Conservation (phyloP, 179 eudicot species). For the Heliamphora pulchella region DNA sequence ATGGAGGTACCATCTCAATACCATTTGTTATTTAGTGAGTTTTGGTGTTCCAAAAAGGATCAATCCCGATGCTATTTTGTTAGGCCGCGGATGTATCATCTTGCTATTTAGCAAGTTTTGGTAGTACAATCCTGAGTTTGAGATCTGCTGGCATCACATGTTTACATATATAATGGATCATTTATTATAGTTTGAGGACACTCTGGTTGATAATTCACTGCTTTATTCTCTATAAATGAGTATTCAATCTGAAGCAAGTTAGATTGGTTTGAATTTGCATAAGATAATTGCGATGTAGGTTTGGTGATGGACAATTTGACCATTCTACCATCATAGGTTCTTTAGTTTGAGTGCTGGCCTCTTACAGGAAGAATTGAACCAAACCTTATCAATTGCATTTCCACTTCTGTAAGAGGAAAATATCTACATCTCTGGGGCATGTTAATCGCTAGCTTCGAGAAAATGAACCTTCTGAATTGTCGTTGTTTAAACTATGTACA, state of each 20-base stretch:
- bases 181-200: neutral
- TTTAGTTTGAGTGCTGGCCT: neutral
- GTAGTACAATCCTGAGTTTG: neutral
- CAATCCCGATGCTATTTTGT: constrained; percentile 60
- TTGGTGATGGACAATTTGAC: neutral
- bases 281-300: neutral
- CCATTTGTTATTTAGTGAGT: neutral
- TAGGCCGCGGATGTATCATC: constrained; percentile 81
- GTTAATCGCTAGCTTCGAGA: neutral
- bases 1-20: constrained; percentile 61
- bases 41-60: constrained; percentile 65
- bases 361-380: neutral
- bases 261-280: neutral
- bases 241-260: neutral
- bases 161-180: neutral
- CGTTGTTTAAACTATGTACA: neutral
- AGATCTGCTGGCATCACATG: constrained; percentile 8
- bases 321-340: neutral
- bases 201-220: neutral
- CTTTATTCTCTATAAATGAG: neutral
- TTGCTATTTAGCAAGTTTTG: neutral
- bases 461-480: neutral
- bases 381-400: neutral
- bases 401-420: neutral
- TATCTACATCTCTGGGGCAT: neutral